Evolutionary conservation across 1,284 basidiomycete genomes (phyloP).

Genomic region (Wallemia hederae): DNA sequence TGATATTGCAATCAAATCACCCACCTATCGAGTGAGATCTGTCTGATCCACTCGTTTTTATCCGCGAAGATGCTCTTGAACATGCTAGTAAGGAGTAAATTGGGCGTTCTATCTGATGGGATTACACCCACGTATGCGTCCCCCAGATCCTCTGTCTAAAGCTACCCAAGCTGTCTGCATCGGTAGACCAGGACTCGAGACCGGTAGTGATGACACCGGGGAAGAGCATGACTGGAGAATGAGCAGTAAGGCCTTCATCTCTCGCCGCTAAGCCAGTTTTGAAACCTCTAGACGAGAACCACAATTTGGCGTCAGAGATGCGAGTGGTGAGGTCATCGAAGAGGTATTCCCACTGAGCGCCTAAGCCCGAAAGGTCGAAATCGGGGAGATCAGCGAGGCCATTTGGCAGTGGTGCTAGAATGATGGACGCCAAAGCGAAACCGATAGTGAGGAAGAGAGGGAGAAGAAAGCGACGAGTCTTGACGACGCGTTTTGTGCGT

Average conservation of each 20-base stretch:
- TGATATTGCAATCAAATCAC: neutral
- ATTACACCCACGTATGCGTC: slow-evolving; percentile 20
- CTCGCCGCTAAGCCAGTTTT: slow-evolving; percentile 44
- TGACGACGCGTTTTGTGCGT: slow-evolving; percentile 7
- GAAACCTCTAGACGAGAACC: slow-evolving; percentile 53
- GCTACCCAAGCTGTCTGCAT: slow-evolving; percentile 41
- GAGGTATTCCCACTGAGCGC: slow-evolving; percentile 8
- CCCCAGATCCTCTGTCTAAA: slow-evolving; percentile 71
- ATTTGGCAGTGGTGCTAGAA: slow-evolving; percentile 4
- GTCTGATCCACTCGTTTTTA: slow-evolving; percentile 57
- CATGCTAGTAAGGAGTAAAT: slow-evolving; percentile 29
- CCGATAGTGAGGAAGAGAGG: slow-evolving; percentile 4
- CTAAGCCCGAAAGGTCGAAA: slow-evolving; percentile 13
- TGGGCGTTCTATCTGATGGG: slow-evolving; percentile 8
- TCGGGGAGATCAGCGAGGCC: slow-evolving; percentile 5
- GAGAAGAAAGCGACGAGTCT: slow-evolving; percentile 6
- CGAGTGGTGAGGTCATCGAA: slow-evolving; percentile 16
- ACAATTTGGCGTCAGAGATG: slow-evolving; percentile 42
- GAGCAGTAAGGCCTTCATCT: slow-evolving; percentile 33
- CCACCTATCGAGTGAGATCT: slow-evolving; percentile 58
- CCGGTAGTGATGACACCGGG: slow-evolving; percentile 13
- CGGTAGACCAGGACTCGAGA: slow-evolving; percentile 59
- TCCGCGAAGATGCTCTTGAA: slow-evolving; percentile 59
- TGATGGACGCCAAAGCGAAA: slow-evolving; percentile 4
- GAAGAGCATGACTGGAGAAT: slow-evolving; percentile 30